phyloP scores from a whole-genome alignment of 108 stramenopile genomes.

The Cyclostephanos tholiformis region DNA sequence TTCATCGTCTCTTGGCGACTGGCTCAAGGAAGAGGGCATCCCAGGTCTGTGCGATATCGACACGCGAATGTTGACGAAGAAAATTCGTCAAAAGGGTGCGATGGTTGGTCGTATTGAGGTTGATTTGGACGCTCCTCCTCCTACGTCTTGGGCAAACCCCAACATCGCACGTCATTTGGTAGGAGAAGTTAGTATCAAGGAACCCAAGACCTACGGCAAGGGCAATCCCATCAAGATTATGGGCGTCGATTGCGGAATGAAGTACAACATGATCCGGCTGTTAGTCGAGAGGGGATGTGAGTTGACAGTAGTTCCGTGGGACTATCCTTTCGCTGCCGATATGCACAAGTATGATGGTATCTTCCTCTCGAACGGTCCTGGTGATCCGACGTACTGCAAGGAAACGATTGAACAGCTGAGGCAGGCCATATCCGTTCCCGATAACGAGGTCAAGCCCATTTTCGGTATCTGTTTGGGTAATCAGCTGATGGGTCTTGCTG shows the following conservation, averaged over 20 bases:
- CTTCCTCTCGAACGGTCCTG: constrained; percentile 97
- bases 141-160: constrained; percentile 70
- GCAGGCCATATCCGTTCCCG: constrained; percentile 73
- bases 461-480: constrained; percentile 99
- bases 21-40: constrained; percentile 95
- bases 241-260: constrained; percentile 98
- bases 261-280: constrained; percentile 98
- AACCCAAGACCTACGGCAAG: constrained; percentile 82
- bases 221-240: constrained; percentile 91
- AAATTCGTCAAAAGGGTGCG: constrained; percentile 94
- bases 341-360: constrained; percentile 92
- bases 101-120: constrained; percentile 93
- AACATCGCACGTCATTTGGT: constrained; percentile 89
- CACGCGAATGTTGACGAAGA: constrained; percentile 96
- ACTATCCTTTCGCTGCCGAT: constrained; percentile 89
- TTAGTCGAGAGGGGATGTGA: constrained; percentile 92
- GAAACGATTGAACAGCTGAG: constrained; percentile 82
- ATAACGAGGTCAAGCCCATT: constrained; percentile 91
- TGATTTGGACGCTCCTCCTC: constrained; percentile 60
- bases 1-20: constrained; percentile 88
- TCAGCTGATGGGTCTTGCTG: constrained; percentile 95
- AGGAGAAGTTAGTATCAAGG: constrained; percentile 90
- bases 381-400: constrained; percentile 93
- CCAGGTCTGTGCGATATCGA: constrained; percentile 95
- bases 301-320: constrained; percentile 94